Percentiles rank a stretch among this genome's conserved stretches.
Conservation (phyloP, 257 asterid genomes). For the Nicotiana attenuata region DNA sequence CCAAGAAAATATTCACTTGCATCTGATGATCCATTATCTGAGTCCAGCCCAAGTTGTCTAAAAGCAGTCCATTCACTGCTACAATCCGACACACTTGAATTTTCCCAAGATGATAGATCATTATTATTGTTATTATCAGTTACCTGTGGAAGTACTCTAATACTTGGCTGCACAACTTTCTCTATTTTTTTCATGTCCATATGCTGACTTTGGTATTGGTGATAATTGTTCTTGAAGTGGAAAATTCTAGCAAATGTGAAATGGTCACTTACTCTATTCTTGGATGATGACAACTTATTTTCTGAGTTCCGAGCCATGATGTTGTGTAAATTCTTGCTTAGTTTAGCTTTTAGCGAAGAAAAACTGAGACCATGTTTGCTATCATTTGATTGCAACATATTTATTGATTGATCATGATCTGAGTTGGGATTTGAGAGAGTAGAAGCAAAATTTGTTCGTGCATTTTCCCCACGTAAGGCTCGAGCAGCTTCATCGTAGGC, state of each 20-base stretch:
- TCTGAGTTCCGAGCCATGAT: conserved; percentile 71
- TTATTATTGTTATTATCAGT: conserved; percentile 23
- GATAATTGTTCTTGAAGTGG: conserved; percentile 42
- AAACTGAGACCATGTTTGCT: conserved; percentile 54
- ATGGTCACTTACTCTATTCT: conserved; percentile 78
- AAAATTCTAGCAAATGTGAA: conserved; percentile 84
- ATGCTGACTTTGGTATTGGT: conserved; percentile 33
- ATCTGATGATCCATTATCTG: conserved; percentile 51
- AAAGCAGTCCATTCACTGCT: conserved; percentile 56
- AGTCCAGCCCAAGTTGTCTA: conserved; percentile 34
- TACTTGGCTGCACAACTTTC: conserved; percentile 71
- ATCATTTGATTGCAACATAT: not conserved
- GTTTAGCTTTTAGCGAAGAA: conserved; percentile 64
- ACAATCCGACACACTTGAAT: conserved; percentile 43
- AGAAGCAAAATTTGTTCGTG: conserved; percentile 63
- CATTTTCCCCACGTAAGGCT: conserved; percentile 81
- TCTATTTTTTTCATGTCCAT: conserved; percentile 51
- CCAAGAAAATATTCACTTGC: conserved; percentile 30
- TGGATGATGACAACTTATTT: conserved; percentile 43
- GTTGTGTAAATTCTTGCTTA: conserved; percentile 72
- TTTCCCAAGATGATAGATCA: conserved; percentile 35
- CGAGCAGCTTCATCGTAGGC: conserved; percentile 90
- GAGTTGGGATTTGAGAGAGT: conserved; percentile 8
- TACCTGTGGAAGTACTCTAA: conserved; percentile 52
- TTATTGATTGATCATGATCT: conserved; percentile 5